Evolutionary conservation across 306 rosid species (phyloP).

Genomic region (Senna siamea): DNA sequence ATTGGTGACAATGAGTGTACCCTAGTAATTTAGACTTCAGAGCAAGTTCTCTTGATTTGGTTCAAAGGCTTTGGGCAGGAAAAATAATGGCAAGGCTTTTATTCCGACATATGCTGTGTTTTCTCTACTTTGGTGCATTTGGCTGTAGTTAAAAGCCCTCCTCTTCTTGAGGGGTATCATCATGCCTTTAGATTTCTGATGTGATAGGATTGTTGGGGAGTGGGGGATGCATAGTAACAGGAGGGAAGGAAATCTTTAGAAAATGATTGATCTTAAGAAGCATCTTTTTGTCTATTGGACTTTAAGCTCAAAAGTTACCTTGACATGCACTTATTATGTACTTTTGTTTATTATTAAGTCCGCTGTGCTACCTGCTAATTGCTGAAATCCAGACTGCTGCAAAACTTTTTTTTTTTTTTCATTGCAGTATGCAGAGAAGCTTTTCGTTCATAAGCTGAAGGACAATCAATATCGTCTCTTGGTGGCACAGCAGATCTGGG

Average conservation of each 20-base stretch:
- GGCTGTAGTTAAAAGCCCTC: too few species aligned
- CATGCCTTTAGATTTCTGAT: background rate
- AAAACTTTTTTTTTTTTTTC: constrained; percentile 33
- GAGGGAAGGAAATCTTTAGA: background rate
- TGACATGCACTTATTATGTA: constrained; percentile 18
- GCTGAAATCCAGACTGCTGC: constrained; percentile 11
- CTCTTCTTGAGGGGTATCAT: too few species aligned
- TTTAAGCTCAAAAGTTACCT: constrained; percentile 1
- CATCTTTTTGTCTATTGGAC: constrained; percentile 24
- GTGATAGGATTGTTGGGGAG: background rate
- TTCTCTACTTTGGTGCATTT: too few species aligned
- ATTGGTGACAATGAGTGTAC: too few species aligned
- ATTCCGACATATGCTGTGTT: too few species aligned
- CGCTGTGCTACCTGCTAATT: constrained; percentile 25
- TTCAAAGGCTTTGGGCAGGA: too few species aligned
- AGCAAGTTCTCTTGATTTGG: too few species aligned
- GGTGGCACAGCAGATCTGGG: constrained; percentile 92
- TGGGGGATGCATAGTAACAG: background rate
- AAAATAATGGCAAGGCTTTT: too few species aligned
- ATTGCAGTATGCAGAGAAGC: constrained; percentile 91
- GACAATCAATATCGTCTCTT: constrained; percentile 72
- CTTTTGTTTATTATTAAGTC: constrained; percentile 19
- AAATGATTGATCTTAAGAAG: background rate
- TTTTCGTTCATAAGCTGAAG: constrained; percentile 80
- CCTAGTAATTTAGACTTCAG: too few species aligned